phyloP scores from a whole-genome alignment of 768 basidiomycete species.

The Gyrodon lividus region DNA sequence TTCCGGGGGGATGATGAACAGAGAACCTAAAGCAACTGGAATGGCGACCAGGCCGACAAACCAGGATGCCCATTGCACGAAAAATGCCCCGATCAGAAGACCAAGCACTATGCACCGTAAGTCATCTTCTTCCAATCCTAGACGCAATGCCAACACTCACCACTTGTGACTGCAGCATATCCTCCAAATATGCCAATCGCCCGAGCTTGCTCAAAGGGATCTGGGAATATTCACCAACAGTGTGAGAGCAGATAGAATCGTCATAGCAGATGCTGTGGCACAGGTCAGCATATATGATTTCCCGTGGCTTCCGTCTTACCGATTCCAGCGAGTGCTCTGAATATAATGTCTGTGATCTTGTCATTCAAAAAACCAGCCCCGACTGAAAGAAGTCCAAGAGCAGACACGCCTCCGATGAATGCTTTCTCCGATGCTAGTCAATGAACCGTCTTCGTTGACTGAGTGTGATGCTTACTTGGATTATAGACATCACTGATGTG shows the following conservation, averaged over 20 bases:
- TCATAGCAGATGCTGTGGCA: too few relatives aligned
- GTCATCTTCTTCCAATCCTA: neutral
- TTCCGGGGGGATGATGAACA: slow-evolving; percentile 36
- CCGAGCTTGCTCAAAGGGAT: slow-evolving; percentile 44
- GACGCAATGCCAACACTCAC: slow-evolving; percentile 17
- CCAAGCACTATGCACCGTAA: slow-evolving; percentile 35
- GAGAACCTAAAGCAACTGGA: slow-evolving; percentile 30
- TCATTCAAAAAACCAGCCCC: too few relatives aligned
- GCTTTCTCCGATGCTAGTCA: slow-evolving; percentile 37
- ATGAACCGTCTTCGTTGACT: slow-evolving; percentile 23
- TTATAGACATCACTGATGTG: too few relatives aligned
- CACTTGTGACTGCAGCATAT: slow-evolving; percentile 45
- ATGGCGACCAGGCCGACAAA: slow-evolving; percentile 41
- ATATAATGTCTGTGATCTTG: too few relatives aligned
- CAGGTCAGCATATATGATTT: slow-evolving; percentile 1
- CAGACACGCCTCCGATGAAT: too few relatives aligned
- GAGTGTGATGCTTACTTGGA: too few relatives aligned
- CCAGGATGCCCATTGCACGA: slow-evolving; percentile 41
- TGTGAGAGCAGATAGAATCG: too few relatives aligned
- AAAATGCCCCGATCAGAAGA: slow-evolving; percentile 43
- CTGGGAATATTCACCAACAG: slow-evolving; percentile 51
- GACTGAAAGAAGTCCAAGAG: too few relatives aligned
- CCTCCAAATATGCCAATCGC: slow-evolving; percentile 50
- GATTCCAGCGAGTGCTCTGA: too few relatives aligned
- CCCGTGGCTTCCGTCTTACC: too few relatives aligned